Evolutionary conservation across 2,329 filamentous ascomycete species (phyloP), one percentile per base, ranked within the genome.

Genomic region (Fulvia fulva): DNA sequence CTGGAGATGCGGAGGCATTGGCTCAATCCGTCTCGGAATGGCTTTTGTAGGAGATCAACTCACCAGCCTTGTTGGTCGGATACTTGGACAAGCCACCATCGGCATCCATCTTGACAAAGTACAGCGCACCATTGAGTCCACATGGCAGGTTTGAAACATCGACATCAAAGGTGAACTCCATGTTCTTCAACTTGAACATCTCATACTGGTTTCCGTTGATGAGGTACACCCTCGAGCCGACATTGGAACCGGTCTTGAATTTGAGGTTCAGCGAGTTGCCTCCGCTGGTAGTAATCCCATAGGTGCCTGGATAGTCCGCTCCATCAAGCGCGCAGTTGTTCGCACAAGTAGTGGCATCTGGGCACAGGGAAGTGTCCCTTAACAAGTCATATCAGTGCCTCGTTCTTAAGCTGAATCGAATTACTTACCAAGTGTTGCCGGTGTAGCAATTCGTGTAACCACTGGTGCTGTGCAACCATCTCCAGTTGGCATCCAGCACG

Each of bases 91-190:
- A n/a, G n/a, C n/a, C n/a, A n/a, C n/a, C n/a, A n/a, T n/a, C n/a
- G n/a, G n/a, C n/a, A n/a, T n/a, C n/a, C n/a, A n/a, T n/a, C n/a
- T n/a, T n/a, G n/a, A n/a, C n/a, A n/a, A n/a, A n/a, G n/a, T n/a
- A 89, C 47, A 89, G 76, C 50, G 87, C 87, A 56, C 86, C 87
- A 73, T 90, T 80, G 80, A 90, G 75, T 61, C 87, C 87, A 67
- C 87, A 90, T 60, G 82, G 81, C 23, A 88, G 76, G 66, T 81
- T 81, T 44, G 85, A 87, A 44, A 88, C 82, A 69, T 90, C 87
- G 25, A 88, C 86, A 55, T 88, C 86, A 62, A 89, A 88, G 57
- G 84, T 86, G 75, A 90, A 85, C 73, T 90, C 87, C 69, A 86
- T 81, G 74, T 83, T 84, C 53, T 85, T 77, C 58, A 88, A 77